Percentiles rank a stretch among this genome's conserved stretches.
These are phyloP conservation scores for Viola pubescens DNA, from an alignment of 441 rosid species.

Conservation along the genomic window DNA sequence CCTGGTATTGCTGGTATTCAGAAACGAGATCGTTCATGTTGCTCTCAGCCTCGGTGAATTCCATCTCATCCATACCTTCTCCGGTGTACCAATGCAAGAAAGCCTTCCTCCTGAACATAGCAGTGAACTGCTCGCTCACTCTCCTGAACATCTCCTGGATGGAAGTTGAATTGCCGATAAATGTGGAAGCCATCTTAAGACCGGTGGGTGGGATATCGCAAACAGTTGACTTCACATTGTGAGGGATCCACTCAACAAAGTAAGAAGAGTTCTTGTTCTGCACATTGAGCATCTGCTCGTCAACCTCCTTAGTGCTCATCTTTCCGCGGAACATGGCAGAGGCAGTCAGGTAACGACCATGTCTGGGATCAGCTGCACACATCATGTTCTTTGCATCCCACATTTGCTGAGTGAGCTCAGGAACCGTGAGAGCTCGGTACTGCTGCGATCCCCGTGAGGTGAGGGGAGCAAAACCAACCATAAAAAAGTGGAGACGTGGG, in stretches of 20 bases:
- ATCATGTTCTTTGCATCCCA: slow-evolving; percentile 65
- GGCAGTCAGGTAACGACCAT: slow-evolving; percentile 66
- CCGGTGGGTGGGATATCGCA: slow-evolving; percentile 79
- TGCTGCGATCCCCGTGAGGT: slow-evolving; percentile 82
- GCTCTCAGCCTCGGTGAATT: slow-evolving; percentile 35
- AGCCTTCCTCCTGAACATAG: no score
- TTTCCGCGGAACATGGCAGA: slow-evolving; percentile 80
- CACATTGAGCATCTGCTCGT: slow-evolving; percentile 74
- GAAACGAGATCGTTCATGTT: slow-evolving; percentile 76
- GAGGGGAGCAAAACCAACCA: slow-evolving; percentile 30
- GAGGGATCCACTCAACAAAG: slow-evolving; percentile 78
- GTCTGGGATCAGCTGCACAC: slow-evolving; percentile 7
- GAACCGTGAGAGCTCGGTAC: slow-evolving; percentile 63
- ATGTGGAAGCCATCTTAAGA: slow-evolving; percentile 70
- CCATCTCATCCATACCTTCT: no score
- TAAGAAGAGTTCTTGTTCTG: slow-evolving; percentile 83
- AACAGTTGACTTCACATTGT: slow-evolving; percentile 74
- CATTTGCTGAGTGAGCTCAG: slow-evolving; percentile 80
- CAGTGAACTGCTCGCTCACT: slow-evolving; percentile 72
- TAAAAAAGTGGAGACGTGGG: slow-evolving; percentile 69
- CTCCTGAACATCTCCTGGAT: slow-evolving; percentile 59
- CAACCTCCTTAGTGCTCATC: slow-evolving; percentile 46
- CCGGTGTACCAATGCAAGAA: no score
- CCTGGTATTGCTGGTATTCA: slow-evolving; percentile 77
- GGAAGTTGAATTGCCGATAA: slow-evolving; percentile 69